A percentile compares a stretch with the other conserved stretches of the same genome.
phyloP scores from a whole-genome alignment of 1,284 basidiomycete genomes.

The Sporisorium iseilematis-ciliati region DNA sequence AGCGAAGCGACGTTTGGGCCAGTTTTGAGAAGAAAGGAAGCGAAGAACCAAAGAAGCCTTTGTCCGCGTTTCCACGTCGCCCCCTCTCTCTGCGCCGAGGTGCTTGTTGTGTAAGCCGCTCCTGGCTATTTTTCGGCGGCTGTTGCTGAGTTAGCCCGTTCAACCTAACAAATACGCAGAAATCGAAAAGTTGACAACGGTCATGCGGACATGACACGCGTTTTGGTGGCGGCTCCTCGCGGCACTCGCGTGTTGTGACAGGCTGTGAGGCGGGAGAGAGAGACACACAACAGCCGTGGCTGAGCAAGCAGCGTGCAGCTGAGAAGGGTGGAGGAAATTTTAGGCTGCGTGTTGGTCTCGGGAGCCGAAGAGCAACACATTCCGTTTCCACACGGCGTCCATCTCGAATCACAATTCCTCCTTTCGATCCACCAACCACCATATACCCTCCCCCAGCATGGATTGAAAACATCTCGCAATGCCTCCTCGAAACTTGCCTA shows the following conservation, averaged over 20 bases:
- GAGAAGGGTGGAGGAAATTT: conserved; percentile 2
- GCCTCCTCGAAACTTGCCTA: conserved; percentile 34
- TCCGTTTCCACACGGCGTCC: background rate
- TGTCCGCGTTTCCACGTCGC: conserved; percentile 25
- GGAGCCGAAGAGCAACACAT: background rate
- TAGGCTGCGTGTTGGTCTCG: background rate
- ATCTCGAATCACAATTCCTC: too few species aligned
- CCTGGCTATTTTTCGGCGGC: background rate
- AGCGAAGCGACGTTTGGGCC: conserved; percentile 17
- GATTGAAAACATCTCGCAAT: conserved; percentile 5
- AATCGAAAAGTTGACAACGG: background rate
- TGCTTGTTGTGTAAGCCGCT: conserved; percentile 13
- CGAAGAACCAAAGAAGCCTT: background rate
- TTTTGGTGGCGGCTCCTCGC: background rate
- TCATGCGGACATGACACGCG: conserved; percentile 15
- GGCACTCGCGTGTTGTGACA: conserved; percentile 4
- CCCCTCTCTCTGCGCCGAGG: background rate
- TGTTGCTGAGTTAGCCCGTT: background rate
- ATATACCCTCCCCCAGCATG: conserved; percentile 4
- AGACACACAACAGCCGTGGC: too few species aligned
- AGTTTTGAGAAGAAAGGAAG: conserved; percentile 37
- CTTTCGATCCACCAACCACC: background rate
- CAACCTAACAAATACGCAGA: conserved; percentile 1
- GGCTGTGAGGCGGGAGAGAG: too few species aligned
- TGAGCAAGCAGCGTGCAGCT: too few species aligned